Evolutionary conservation across 345 rosid species (phyloP), one percentile per base, ranked within the genome.

Genomic region (Mallotus nudiflorus): DNA sequence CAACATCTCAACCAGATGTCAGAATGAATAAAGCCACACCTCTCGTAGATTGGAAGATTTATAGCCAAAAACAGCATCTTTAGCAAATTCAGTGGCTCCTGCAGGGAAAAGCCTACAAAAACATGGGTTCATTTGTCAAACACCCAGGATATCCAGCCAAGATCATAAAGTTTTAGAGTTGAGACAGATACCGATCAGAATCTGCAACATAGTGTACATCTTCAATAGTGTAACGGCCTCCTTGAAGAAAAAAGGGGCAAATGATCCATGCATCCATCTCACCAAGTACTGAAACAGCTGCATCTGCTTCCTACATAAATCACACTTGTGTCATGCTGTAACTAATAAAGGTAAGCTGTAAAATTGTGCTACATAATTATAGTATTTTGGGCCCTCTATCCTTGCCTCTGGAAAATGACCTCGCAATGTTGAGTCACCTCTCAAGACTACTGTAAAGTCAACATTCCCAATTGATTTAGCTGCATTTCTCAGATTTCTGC

Each of bases 361-460:
- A 33, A 31, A 62, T 15, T 57, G 62, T 7, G 70, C 14, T 52
- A 20, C 16, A 28, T 16, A 48, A 66, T n/a, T 52, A 53, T 54
- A 31, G 12, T 25, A 67, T 56, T 69, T 61, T 37, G 42, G 68
- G 58, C 33, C 52, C 22, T 53, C 56, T 29, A 44, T 80, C 58
- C 88, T 82, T 89, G 75, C 97, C 96, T 91, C 91, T 55, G 96
- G 96, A 84, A 94, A 94, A 87, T 94, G 97, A 73, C 97, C 98
- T 71, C 98, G 91, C 76, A 94, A 78, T 68, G 98, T 94, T 55
- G 97, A 94, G 82, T 94, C 98, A 58, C 98, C 98, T 80, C 98
- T 84, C 81, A 94, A 82, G 78, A 91, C 97, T 40, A 94, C 85
- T 0, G 97, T 89, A 69, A 80, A 91, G 71, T 91, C 85, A 66